Evolutionary conservation across 345 rosid species (phyloP).

Genomic region (Atalantia buxifolia): DNA sequence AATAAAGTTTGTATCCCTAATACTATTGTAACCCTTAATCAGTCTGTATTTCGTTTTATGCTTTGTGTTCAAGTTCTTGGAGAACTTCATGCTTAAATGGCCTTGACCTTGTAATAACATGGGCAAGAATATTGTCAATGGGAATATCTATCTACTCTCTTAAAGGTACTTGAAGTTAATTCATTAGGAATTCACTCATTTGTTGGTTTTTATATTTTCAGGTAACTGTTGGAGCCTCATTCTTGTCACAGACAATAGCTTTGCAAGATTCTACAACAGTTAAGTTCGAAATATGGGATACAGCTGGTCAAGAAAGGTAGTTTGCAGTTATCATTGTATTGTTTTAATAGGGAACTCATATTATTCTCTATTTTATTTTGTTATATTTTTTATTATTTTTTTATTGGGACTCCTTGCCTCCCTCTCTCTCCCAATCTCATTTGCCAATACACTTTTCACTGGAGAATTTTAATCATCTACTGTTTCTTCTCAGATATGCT

Average conservation of each 20-base stretch:
- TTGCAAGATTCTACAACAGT: constrained; percentile 96
- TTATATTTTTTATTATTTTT: too few species aligned
- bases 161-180: neutral
- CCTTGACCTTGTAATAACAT: neutral
- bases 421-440: neutral
- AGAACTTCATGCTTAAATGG: neutral
- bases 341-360: constrained; percentile 4
- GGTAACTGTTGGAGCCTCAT: constrained; percentile 99
- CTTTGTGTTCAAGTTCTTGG: neutral
- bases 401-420: neutral
- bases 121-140: neutral
- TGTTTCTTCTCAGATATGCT: constrained; percentile 61
- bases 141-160: constrained; percentile 1
- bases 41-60: neutral
- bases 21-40: neutral
- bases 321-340: neutral
- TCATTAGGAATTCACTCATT: neutral
- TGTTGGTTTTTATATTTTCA: constrained; percentile 32
- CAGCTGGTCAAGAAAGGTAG: constrained; percentile 99
- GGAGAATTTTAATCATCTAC: neutral
- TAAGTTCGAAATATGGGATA: constrained; percentile 99
- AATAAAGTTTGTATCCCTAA: neutral
- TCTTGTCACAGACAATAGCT: constrained; percentile 94
- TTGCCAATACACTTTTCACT: neutral
- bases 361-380: neutral